Evolutionary conservation across 148 eudicot genomes (phyloP).

Genomic region (Rhododendron henanense): DNA sequence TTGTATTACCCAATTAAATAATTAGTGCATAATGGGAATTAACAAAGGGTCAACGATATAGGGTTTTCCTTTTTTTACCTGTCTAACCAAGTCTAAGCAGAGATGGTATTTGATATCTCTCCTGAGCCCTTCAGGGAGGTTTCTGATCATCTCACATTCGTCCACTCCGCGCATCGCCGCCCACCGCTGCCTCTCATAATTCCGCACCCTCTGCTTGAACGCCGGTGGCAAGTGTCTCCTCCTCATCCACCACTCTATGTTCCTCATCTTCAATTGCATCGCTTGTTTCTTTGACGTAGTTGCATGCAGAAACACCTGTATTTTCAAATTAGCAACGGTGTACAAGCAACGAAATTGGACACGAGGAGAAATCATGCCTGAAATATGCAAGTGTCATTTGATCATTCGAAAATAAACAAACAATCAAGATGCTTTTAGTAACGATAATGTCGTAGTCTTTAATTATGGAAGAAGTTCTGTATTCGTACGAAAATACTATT

Average conservation of each 20-base stretch:
- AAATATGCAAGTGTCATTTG: neutral
- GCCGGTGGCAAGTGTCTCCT: slow-evolving; percentile 57
- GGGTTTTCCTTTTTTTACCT: slow-evolving; percentile 37
- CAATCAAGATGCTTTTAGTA: neutral
- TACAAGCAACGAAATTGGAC: neutral
- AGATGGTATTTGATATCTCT: slow-evolving; percentile 92
- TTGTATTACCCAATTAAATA: too few species aligned
- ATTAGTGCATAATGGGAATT: too few species aligned
- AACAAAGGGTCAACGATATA: neutral
- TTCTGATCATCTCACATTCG: slow-evolving; percentile 83
- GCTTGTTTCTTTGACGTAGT: slow-evolving; percentile 93
- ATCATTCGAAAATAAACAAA: neutral
- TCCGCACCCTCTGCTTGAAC: slow-evolving; percentile 76
- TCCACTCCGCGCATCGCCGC: slow-evolving; percentile 98
- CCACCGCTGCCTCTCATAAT: slow-evolving; percentile 89
- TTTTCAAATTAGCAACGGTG: neutral
- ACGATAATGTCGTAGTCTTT: neutral
- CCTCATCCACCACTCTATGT: slow-evolving; percentile 97
- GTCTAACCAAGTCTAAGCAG: slow-evolving; percentile 82
- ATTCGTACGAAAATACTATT: neutral
- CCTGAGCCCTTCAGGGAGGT: slow-evolving; percentile 89
- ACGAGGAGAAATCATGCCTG: neutral
- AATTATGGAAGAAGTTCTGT: neutral
- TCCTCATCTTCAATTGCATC: slow-evolving; percentile 90
- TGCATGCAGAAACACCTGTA: slow-evolving; percentile 82